Evolutionary conservation across 2,329 filamentous ascomycete species (phyloP), one percentile per base, ranked within the genome.

Genomic region (Pseudogymnoascus sp.): DNA sequence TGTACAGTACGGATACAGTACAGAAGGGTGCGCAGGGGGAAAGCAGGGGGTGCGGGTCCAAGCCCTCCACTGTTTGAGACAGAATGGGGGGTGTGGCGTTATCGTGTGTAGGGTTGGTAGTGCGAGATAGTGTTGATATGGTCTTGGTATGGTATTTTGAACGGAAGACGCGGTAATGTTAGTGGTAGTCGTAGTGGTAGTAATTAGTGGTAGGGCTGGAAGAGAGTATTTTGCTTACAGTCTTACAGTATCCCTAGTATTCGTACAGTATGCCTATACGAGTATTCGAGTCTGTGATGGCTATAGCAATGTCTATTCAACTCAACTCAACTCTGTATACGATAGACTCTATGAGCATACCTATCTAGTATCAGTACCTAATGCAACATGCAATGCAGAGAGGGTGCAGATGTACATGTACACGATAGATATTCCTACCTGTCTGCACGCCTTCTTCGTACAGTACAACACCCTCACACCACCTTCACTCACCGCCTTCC

Each of bases 1-100:
- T 4, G 33, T 35, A 35, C 7, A 36, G 35, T 36, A 36, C 35
- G 10, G 12, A 5, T 36, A 10, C 33, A 35, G 33, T 36, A n/a
- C 12, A 37, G 35, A 25, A 48, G 42, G 42, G 42, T 48, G 42
- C 21, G 42, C 42, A 48, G 21, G 42, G 42, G 42, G 21, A 25
- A 48, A 48, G 42, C 42, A 48, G 42, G 42, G 42, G 42, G 42
- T 48, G 42, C 25, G 42, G 42, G 42, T 48, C 42, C 42, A 48
- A 48, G 42, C 42, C 42, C 42, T 48, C 42, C 7, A 48, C 42
- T 48, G 42, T 48, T 48, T 48, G 42, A 48, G 42, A 48, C 13
- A 48, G 25, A 48, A 48, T 29, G 25, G 42, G 42, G 42, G 42
- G 42, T 48, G 42, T 48, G 42, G 42, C 4, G 42, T 29, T 48